phyloP scores from a whole-genome alignment of 2,329 filamentous ascomycete genomes.

The Myriosclerotinia curreyana region DNA sequence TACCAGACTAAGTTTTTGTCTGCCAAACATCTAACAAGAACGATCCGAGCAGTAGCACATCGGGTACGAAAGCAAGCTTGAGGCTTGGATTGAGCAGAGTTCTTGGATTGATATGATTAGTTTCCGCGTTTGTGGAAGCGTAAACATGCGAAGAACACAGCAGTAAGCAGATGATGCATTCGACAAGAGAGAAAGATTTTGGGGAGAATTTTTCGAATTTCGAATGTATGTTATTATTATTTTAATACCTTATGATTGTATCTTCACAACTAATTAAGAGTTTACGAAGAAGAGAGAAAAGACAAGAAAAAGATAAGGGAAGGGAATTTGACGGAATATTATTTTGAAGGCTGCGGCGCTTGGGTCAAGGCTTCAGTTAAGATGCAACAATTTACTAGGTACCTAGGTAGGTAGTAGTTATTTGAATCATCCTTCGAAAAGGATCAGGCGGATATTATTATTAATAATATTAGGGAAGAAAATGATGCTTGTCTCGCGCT shows the following conservation, averaged over 20 bases:
- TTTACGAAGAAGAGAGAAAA: not conserved
- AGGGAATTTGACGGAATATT: not conserved
- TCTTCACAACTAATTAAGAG: constrained; percentile 4
- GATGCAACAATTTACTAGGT: not conserved
- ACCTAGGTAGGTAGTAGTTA: not conserved
- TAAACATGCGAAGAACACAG: constrained; percentile 19
- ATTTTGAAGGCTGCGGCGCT: constrained; percentile 11
- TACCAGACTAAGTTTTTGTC: not conserved
- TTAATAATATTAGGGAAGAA: too few species aligned
- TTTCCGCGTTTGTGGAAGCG: constrained; percentile 17
- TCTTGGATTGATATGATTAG: constrained; percentile 12
- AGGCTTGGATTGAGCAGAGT: constrained; percentile 4
- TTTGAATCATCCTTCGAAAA: constrained; percentile 6
- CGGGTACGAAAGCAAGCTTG: constrained; percentile 12
- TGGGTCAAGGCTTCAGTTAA: not conserved
- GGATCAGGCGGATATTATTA: constrained; percentile 16
- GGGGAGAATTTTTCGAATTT: not conserved
- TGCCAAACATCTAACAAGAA: constrained; percentile 1
- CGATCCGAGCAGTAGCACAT: constrained; percentile 14
- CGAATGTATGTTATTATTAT: constrained; percentile 2
- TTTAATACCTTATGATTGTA: not conserved
- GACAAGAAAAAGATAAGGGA: not conserved
- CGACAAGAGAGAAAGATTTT: constrained; percentile 2
- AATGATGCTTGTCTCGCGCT: not conserved
- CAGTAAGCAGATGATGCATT: constrained; percentile 19